A percentile compares a stretch with the other conserved stretches of the same genome.
Evolutionary conservation across 495 filamentous ascomycete genomes (phyloP).

Genomic region (Xylaria scruposa): DNA sequence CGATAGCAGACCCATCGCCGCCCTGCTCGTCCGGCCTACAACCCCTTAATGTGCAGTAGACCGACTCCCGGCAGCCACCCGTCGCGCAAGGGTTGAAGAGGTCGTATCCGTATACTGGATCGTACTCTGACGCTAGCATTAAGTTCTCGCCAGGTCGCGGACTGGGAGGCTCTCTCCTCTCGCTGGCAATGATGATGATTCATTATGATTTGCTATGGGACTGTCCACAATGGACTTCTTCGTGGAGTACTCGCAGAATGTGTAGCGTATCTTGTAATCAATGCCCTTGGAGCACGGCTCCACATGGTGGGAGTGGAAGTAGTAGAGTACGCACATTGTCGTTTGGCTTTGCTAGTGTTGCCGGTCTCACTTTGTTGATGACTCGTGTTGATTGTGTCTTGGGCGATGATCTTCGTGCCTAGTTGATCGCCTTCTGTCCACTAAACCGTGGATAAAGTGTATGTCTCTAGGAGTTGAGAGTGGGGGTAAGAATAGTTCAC

Average conservation of each 20-base stretch:
- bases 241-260: conserved; percentile 44
- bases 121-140: conserved; percentile 36
- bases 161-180: conserved; percentile 2
- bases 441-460: not conserved
- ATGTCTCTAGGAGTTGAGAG: not conserved
- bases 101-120: conserved; percentile 39
- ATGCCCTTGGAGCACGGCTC: conserved; percentile 46
- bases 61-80: conserved; percentile 48
- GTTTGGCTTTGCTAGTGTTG: not conserved
- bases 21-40: conserved; percentile 52
- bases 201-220: not conserved
- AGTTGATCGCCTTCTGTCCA: not conserved
- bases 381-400: not conserved
- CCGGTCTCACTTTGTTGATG: not conserved
- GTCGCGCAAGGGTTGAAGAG: conserved; percentile 50
- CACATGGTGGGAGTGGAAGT: conserved; percentile 49
- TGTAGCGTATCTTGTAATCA: conserved; percentile 50
- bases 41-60: conserved; percentile 49
- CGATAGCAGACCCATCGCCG: conserved; percentile 52
- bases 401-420: not conserved
- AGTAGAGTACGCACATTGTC: conserved; percentile 44
- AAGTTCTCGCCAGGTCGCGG: conserved; percentile 34
- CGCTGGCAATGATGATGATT: not conserved
- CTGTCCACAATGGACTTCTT: not conserved
- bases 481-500: not conserved